These are phyloP conservation scores for Aspergillus neoniger DNA, from an alignment of 2,329 filamentous ascomycete species.

Conservation along the genomic window DNA sequence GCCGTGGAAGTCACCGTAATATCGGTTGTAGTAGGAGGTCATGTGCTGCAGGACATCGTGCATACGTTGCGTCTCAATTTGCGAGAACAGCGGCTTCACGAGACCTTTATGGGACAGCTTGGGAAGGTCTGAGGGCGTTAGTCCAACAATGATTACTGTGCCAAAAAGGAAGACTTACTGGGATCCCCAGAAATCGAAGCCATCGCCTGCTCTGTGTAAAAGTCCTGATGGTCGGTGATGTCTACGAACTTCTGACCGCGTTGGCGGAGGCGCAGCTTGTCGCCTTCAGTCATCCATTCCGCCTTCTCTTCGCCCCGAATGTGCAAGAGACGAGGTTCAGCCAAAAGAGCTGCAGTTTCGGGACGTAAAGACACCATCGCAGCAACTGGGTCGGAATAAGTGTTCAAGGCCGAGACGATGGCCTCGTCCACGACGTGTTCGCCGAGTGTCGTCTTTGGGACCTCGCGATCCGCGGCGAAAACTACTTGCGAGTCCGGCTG, in stretches of 20 bases:
- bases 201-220: background rate
- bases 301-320: background rate
- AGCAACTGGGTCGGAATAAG: constrained; percentile 1
- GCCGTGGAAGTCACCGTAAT: constrained; percentile 4
- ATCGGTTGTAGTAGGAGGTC: constrained; percentile 9
- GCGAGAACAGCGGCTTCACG: background rate
- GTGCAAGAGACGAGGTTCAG: constrained; percentile 1
- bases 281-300: constrained; percentile 9
- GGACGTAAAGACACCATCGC: background rate
- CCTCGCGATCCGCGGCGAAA: background rate
- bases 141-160: background rate
- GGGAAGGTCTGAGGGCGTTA: background rate
- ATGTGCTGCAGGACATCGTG: constrained; percentile 2
- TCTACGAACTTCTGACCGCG: constrained; percentile 5
- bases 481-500: background rate
- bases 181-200: background rate
- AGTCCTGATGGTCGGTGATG: background rate
- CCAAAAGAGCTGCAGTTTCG: background rate
- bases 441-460: background rate
- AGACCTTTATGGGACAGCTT: background rate
- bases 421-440: background rate
- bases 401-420: background rate
- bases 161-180: background rate
- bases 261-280: constrained; percentile 3
- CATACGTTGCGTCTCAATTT: background rate